Conservation (phyloP, 164 flowering plant genomes). For the Kingdonia uniflora region DNA sequence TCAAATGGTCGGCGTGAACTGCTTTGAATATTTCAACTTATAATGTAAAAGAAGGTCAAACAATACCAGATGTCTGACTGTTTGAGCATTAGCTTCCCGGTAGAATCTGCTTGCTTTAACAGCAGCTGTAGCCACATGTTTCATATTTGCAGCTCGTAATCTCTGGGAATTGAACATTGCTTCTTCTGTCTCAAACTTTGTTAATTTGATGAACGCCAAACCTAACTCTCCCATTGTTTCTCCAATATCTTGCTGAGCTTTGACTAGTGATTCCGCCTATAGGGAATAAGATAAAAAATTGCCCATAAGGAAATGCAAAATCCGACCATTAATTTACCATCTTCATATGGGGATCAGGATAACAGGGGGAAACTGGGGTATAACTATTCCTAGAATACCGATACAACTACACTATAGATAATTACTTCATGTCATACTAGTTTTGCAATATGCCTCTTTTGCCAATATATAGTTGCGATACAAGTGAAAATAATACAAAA, state of each 20-base stretch:
- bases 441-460: too few species aligned
- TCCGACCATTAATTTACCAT: too few species aligned
- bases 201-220: constrained; percentile 66
- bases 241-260: constrained; percentile 95
- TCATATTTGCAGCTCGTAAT: constrained; percentile 39
- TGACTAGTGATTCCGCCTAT: constrained; percentile 87
- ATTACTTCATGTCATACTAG: too few species aligned
- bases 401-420: too few species aligned
- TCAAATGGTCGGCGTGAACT: too few species aligned
- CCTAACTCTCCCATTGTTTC: constrained; percentile 94
- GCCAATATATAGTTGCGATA: too few species aligned
- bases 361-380: too few species aligned
- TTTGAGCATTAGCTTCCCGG: constrained; percentile 77
- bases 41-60: neutral
- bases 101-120: constrained; percentile 89
- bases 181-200: constrained; percentile 75
- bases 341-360: too few species aligned
- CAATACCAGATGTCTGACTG: constrained; percentile 83
- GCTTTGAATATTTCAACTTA: too few species aligned
- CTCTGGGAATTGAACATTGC: constrained; percentile 65
- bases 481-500: too few species aligned
- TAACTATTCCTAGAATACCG: too few species aligned
- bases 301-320: neutral
- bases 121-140: constrained; percentile 76
- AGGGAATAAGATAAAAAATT: neutral